Conservation (phyloP, 192 early-diverging fungal species). For the Podila epigama region DNA sequence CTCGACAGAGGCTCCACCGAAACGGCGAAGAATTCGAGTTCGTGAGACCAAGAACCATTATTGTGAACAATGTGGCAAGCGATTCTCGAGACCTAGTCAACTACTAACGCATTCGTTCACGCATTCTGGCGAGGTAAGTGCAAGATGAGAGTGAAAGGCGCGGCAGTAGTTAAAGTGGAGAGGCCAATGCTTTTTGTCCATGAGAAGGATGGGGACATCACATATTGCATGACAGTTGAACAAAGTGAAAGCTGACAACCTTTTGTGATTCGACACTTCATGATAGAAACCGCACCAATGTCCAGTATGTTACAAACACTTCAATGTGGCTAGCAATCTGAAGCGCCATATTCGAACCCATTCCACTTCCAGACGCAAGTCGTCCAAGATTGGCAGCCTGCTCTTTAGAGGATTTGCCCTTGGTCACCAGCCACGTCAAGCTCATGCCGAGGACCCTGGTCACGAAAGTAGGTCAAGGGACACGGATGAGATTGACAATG, state of each 20-base stretch:
- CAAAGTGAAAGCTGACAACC: too few species aligned
- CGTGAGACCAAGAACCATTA: slow-evolving; percentile 30
- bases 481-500: too few species aligned
- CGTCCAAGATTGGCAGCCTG: slow-evolving; percentile 5
- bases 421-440: not conserved
- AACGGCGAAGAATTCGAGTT: not conserved
- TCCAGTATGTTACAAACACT: slow-evolving; percentile 20
- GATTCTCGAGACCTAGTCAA: slow-evolving; percentile 41
- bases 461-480: too few species aligned
- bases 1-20: not conserved
- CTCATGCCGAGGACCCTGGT: not conserved
- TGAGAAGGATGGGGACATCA: too few species aligned
- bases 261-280: not conserved
- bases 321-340: slow-evolving; percentile 47
- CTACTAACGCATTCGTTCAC: slow-evolving; percentile 29
- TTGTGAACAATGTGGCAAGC: slow-evolving; percentile 20
- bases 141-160: too few species aligned
- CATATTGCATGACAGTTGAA: too few species aligned
- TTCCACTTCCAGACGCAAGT: slow-evolving; percentile 17
- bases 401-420: slow-evolving; percentile 34
- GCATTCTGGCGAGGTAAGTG: slow-evolving; percentile 30
- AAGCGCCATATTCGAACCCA: slow-evolving; percentile 38
- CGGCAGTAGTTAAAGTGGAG: too few species aligned
- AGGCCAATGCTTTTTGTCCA: too few species aligned
- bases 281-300: slow-evolving; percentile 40